These are phyloP conservation scores for Tolypocladium amazonense DNA, from an alignment of 2,329 filamentous ascomycete species.

Conservation along the genomic window DNA sequence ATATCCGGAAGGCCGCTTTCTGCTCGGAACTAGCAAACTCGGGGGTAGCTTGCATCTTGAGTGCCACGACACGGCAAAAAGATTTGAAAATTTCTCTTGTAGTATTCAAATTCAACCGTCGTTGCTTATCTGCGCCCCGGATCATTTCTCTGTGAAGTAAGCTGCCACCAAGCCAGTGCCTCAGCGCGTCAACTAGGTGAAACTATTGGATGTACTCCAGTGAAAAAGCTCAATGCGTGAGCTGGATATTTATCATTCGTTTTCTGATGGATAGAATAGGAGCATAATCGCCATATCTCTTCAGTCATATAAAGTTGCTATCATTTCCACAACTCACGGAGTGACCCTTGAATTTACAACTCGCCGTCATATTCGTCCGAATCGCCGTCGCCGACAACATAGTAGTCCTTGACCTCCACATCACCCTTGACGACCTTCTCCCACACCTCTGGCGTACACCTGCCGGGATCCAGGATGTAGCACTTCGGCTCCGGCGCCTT, in stretches of 20 bases:
- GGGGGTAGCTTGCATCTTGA: no score
- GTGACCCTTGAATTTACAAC: neutral
- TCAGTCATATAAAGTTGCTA: neutral
- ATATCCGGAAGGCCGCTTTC: no score
- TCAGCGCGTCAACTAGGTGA: no score
- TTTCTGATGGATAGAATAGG: neutral
- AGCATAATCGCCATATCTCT: neutral
- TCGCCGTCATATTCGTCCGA: neutral
- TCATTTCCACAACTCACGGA: neutral
- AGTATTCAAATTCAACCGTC: no score
- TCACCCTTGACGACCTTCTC: conserved; percentile 36
- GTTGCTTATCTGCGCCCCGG: no score
- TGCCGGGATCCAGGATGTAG: conserved; percentile 44
- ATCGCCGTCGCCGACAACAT: conserved; percentile 12
- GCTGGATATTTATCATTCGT: neutral
- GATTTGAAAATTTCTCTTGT: no score
- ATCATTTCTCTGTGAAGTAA: no score
- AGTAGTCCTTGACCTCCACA: conserved; percentile 35
- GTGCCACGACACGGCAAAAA: no score
- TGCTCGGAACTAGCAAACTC: no score
- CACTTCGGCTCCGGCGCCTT: conserved; percentile 39
- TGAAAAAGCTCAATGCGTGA: no score
- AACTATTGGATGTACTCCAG: no score
- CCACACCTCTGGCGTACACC: conserved; percentile 45
- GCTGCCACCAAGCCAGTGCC: no score